Evolutionary conservation across 192 early-diverging fungal species (phyloP), one percentile per base, ranked within the genome.

Genomic region (Umbelopsis sp.): DNA sequence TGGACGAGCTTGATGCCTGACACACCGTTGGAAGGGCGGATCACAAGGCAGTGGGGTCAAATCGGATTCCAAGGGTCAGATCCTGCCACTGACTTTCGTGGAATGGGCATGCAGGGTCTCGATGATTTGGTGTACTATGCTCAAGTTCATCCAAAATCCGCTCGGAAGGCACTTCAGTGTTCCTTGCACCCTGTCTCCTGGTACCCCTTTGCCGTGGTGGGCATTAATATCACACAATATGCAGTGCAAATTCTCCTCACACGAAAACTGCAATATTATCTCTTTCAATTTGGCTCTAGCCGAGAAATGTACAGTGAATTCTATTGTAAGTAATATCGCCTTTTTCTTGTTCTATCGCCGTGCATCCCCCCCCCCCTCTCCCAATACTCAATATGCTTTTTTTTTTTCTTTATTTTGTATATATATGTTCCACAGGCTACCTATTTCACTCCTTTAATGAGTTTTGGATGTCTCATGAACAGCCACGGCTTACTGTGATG

Each of bases 41-140:
- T 79, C 22, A 81, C 87, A 7, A 70, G 82, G 66, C 90, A 93
- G 69, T 93, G 91, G 92, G 64, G 58, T 25, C 79, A 86, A 74
- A 88, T 95, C 76, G 94, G 94, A 0, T 95, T 95, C 69, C 93
- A 95, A 75, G 93, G 93, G 47, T 85, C 79, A 20, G 91, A 93
- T 71, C 91, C 93, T 5, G 89, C 92, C 21, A 93, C 93, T 0
- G 93, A 95, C 76, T 95, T 95, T 69, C 83, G 93, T 50, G 91
- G 91, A 33, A 94, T 95, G 93, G 93, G 90, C n/a, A 77, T 92
- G 70, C 88, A 89, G 48, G 91, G 84, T 25, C 75, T 94, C 27
- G 90, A 92, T 69, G 87, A 93, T 71, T 75, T 92, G 20, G 70
- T 87, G 2, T 93, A 91, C 72, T 90, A 86, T 71, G 86, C 84